Percentiles rank a stretch among this genome's conserved stretches.
Evolutionary conservation across 371 early-diverging fungal genomes (phyloP).

Genomic region (Mortierella sp.): DNA sequence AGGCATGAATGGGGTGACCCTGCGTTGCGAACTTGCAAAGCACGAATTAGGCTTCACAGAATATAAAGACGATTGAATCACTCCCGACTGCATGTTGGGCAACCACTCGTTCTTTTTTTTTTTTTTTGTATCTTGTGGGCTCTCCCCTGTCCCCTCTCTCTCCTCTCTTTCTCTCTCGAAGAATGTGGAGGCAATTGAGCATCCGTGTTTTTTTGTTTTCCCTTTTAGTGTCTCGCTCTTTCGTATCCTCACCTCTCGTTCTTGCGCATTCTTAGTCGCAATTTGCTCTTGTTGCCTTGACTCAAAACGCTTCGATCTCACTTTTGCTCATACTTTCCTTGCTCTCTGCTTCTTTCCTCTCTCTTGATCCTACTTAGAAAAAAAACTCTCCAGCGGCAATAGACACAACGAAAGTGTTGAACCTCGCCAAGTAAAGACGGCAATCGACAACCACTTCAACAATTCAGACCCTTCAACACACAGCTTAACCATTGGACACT

Average conservation of each 20-base stretch:
- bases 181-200: slow-evolving; percentile 11
- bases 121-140: not conserved
- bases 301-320: not conserved
- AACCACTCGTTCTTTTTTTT: not conserved
- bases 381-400: not conserved
- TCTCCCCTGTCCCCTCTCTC: slow-evolving; percentile 3
- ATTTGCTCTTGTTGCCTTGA: not conserved
- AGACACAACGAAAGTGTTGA: not conserved
- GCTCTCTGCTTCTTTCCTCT: not conserved
- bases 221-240: not conserved
- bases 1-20: not conserved
- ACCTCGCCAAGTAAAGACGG: not conserved
- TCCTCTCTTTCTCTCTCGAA: not conserved
- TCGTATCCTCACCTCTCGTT: not conserved
- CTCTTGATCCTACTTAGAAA: not conserved
- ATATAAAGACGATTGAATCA: not conserved
- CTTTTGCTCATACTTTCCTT: not conserved
- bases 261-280: not conserved
- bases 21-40: not conserved
- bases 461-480: not conserved
- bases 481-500: not conserved
- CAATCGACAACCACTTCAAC: not conserved
- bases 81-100: not conserved
- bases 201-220: slow-evolving; percentile 20
- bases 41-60: not conserved